Evolutionary conservation across 352 stramenopile species (phyloP).

Genomic region (Peronospora destructor): DNA sequence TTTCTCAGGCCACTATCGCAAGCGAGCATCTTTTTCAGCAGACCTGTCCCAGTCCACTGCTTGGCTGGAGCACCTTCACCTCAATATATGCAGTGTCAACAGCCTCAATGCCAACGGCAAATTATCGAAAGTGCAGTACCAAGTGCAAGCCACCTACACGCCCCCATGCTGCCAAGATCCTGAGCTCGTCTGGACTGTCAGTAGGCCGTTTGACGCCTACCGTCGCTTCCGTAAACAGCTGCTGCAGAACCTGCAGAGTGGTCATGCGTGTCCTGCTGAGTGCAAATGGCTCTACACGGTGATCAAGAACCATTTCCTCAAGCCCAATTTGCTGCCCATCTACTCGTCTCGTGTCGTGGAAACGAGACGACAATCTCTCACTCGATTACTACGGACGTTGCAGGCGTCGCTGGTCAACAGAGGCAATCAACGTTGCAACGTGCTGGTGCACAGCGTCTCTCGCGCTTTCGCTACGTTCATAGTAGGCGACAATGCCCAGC

Average conservation of each 20-base stretch:
- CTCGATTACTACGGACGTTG: constrained; percentile 24
- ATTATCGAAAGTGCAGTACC: constrained; percentile 18
- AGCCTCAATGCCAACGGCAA: not conserved
- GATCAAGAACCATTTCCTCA: constrained; percentile 34
- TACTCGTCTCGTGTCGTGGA: constrained; percentile 20
- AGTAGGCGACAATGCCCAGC: constrained; percentile 17
- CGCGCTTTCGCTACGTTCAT: constrained; percentile 26
- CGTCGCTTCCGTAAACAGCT: constrained; percentile 37
- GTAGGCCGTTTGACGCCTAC: constrained; percentile 35
- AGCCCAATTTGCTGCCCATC: constrained; percentile 20
- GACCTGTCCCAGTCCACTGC: constrained; percentile 28
- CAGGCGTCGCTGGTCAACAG: constrained; percentile 27
- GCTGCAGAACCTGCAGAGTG: constrained; percentile 12
- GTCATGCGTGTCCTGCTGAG: constrained; percentile 28
- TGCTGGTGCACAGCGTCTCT: constrained; percentile 25
- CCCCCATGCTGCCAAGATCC: constrained; percentile 8
- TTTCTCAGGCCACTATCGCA: constrained; percentile 26
- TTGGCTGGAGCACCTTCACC: constrained; percentile 30
- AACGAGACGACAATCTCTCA: constrained; percentile 18
- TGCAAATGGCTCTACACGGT: constrained; percentile 34
- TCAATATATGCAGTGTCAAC: constrained; percentile 13
- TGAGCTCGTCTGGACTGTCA: constrained; percentile 24
- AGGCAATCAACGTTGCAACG: constrained; percentile 30
- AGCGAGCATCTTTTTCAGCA: constrained; percentile 18
- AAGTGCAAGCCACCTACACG: constrained; percentile 25